phyloP scores from a whole-genome alignment of 495 filamentous ascomycete species.

The Talaromyces liani region DNA sequence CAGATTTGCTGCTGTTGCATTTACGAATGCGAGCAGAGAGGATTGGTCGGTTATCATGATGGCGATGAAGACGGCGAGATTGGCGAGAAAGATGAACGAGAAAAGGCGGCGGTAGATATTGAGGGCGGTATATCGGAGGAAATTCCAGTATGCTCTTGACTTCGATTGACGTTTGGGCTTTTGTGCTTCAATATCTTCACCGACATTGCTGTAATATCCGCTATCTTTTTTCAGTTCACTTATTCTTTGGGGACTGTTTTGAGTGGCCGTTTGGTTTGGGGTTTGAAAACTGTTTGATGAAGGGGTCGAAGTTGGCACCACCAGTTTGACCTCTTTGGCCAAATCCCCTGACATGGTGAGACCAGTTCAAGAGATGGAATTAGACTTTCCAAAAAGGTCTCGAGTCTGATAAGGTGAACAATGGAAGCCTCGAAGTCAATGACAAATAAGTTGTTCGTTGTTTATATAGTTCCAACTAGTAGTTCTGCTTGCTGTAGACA shows the following conservation, averaged over 20 bases:
- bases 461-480: neutral
- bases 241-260: neutral
- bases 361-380: neutral
- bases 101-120: slow-evolving; percentile 48
- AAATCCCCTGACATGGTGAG: neutral
- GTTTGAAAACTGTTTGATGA: neutral
- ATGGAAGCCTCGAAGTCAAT: neutral
- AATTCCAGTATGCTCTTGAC: slow-evolving; percentile 25
- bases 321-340: neutral
- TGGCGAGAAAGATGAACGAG: slow-evolving; percentile 42
- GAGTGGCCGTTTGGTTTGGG: neutral
- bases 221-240: neutral
- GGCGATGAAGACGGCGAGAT: slow-evolving; percentile 42
- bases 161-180: slow-evolving; percentile 3
- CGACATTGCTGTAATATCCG: slow-evolving; percentile 16
- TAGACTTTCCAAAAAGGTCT: neutral
- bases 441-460: neutral
- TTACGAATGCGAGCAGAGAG: slow-evolving; percentile 29
- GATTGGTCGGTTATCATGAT: slow-evolving; percentile 25
- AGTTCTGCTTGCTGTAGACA: neutral
- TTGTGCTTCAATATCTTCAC: slow-evolving; percentile 37
- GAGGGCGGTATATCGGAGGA: slow-evolving; percentile 31
- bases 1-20: slow-evolving; percentile 46
- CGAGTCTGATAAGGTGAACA: neutral
- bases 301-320: neutral